Evolutionary conservation across 768 basidiomycete species (phyloP), one percentile per base, ranked within the genome.

Genomic region (Daedalea quercina): DNA sequence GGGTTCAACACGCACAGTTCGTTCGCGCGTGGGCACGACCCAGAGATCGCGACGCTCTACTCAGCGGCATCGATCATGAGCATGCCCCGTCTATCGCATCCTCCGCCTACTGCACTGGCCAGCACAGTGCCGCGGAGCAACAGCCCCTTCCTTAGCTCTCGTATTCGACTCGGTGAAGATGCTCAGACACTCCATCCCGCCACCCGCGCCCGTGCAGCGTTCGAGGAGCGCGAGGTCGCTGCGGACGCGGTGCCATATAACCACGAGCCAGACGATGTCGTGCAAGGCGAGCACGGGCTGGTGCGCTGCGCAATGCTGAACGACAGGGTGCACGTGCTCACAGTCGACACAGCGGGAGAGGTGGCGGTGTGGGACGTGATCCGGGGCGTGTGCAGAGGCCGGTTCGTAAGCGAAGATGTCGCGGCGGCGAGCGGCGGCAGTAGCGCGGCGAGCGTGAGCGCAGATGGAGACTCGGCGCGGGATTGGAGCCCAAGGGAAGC

Each of bases 361-460:
- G 85, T 97, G 11, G 89, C 86, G 0, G 85, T 92, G 7, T 99
- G 95, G 95, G 88, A 98, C 70, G 81, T 99, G 53, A 78, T 94
- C 11, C 76, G 84, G 1, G 85, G 87, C 0, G 54, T 72, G 1
- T 98, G 94, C 67, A 66, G 84, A 3, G 95, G 95, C 1, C 69
- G 76, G 45, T 94, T 82, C 68, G 59, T 67, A 4, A 72, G 73
- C 11, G 84, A 83, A 44, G 89, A 90, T 50, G 81, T 93, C 19
- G 75, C 78, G 43, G 73, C 74, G 17, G 78, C 79, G 26, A 82
- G 77, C 57, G 67, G 70, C 37, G 58, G 67, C 3, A 81, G 77
- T 17, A 80, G 82, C 62, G 65, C 69, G 22, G 63, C 66, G 25
- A 73, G 70, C 47, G 37, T 50, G 24, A 49, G 47, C 31, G 19